Evolutionary conservation across 495 filamentous ascomycete species (phyloP), one percentile per base, ranked within the genome.

Genomic region (Podospora pseudopauciseta): DNA sequence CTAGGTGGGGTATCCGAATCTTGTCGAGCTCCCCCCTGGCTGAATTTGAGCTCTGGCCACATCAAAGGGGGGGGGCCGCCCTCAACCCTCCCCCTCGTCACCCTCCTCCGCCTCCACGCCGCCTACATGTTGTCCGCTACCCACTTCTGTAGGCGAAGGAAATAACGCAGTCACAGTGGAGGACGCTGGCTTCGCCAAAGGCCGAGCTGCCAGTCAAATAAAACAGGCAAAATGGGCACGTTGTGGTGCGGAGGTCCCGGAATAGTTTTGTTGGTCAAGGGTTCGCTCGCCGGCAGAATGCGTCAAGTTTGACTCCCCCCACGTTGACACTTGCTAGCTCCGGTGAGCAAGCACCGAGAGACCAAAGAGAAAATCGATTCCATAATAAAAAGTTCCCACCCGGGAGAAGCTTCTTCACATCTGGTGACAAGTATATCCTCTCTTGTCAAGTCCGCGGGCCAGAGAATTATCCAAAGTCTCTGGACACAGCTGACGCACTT

Each of bases 231-330:
- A 67, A 66, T 64, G 18, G 65, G 55, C 44, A 70, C 64, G 62
- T 66, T 68, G 30, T 28, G 30, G 27, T 20, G 69, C 66, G 66
- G 66, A 68, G 54, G 49, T 59, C 67, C 44, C 16, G 60, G 62
- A 63, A 56, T 63, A 53, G 59, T 27, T 57, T 49, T 64, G 63
- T 32, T 63, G 23, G 13, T 63, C 30, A 44, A 28, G 54, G 63
- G 54, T 59, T 23, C 28, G 60, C 28, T 19, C 64, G 30, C 66
- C 70, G 70, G 70, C 32, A 71, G 70, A 71, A 68, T 71, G 56
- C 20, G 23, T 27, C 61, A 63, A 28, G 30, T 49, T 63, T 11
- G 23, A 18, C 26, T 19, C 49, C 63, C 66, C 66, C 66, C 69
- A 68, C 66, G 66, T 60, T 26, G 28, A 26, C 39, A 6, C 4